Evolutionary conservation across 495 filamentous ascomycete species (phyloP).

Genomic region (Aspergillus olivimuriae): DNA sequence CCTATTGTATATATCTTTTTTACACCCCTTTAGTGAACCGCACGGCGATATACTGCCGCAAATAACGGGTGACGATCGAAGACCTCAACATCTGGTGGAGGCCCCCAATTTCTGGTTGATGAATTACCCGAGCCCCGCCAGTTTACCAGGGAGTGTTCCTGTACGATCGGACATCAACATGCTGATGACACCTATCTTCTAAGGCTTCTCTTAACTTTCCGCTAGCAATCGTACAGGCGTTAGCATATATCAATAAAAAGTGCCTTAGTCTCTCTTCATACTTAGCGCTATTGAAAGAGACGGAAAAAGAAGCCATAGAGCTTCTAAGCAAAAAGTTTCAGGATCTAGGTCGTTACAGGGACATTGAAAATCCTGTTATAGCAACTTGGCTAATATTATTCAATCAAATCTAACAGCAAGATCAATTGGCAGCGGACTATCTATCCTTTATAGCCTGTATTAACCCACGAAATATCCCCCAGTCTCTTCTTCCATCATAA

Average conservation of each 20-base stretch:
- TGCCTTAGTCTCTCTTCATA: slow-evolving; percentile 18
- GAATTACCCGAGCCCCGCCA: too few relatives aligned
- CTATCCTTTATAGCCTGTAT: slow-evolving; percentile 39
- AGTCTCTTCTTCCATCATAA: slow-evolving; percentile 19
- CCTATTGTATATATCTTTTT: too few relatives aligned
- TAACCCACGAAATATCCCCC: slow-evolving; percentile 31
- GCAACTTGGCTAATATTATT: slow-evolving; percentile 45
- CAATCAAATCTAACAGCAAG: slow-evolving; percentile 28
- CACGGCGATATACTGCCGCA: too few relatives aligned
- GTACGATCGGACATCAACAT: too few relatives aligned
- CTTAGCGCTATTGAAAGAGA: slow-evolving; percentile 16
- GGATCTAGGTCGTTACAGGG: slow-evolving; percentile 28
- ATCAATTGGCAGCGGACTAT: slow-evolving; percentile 31
- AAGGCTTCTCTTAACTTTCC: too few relatives aligned
- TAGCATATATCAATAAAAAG: slow-evolving; percentile 42
- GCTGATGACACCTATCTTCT: too few relatives aligned
- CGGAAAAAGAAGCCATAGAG: slow-evolving; percentile 26
- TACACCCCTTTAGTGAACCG: too few relatives aligned
- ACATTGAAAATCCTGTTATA: slow-evolving; percentile 32
- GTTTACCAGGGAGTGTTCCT: too few relatives aligned
- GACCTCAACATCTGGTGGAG: too few relatives aligned
- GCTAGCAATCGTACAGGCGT: slow-evolving; percentile 43
- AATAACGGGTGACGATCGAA: too few relatives aligned
- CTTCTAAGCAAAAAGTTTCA: slow-evolving; percentile 34
- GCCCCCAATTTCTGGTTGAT: too few relatives aligned